These are phyloP conservation scores for Rhododendron molle DNA, from an alignment of 148 eudicot species.

Conservation along the genomic window DNA sequence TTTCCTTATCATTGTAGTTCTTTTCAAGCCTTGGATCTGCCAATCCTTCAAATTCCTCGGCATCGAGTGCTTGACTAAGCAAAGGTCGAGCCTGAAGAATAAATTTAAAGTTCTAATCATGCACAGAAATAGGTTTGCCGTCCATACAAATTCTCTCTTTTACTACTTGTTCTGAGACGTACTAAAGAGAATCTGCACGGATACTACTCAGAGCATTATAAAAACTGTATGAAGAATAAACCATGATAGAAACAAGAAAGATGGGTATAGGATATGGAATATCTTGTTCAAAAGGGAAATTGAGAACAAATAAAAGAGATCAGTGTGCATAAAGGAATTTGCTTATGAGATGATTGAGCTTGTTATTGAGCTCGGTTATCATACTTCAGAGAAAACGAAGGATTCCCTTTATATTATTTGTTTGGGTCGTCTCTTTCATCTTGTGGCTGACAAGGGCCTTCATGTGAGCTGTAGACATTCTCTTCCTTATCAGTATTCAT, in stretches of 20 bases:
- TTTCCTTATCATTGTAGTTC: constrained; percentile 49
- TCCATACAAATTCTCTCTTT: neutral
- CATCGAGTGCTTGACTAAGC: constrained; percentile 65
- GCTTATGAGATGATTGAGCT: neutral
- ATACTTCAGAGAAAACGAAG: neutral
- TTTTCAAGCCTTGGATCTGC: constrained; percentile 71
- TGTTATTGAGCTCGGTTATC: neutral
- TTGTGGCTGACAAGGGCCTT: neutral
- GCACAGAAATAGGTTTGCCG: neutral
- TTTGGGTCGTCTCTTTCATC: neutral
- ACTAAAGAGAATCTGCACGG: neutral
- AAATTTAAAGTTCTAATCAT: neutral
- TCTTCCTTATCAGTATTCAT: neutral
- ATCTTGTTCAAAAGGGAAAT: neutral
- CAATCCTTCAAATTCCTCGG: constrained; percentile 43
- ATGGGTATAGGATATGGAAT: neutral
- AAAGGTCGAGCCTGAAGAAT: constrained; percentile 83
- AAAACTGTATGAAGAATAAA: neutral
- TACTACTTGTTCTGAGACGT: neutral
- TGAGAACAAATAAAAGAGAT: neutral
- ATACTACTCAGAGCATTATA: neutral
- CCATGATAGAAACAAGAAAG: neutral
- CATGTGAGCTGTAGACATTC: neutral
- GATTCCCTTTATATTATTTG: no score
- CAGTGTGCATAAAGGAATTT: neutral